These are phyloP conservation scores for Scheffersomyces segobiensis DNA, from an alignment of 1,139 yeast genomes.

Conservation along the genomic window DNA sequence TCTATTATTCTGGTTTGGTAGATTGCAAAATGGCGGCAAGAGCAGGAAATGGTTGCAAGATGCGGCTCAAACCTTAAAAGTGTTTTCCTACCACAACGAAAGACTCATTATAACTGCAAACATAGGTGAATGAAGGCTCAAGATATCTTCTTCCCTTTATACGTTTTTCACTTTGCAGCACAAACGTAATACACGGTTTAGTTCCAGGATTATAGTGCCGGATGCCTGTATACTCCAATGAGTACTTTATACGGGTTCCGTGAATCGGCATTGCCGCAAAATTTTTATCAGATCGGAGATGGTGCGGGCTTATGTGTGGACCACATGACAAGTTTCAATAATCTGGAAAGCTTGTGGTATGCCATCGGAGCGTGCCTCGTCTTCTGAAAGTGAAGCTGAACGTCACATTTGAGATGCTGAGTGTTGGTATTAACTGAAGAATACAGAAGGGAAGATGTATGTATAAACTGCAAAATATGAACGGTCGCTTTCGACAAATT, in stretches of 20 bases:
- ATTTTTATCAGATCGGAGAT: conserved; percentile 13
- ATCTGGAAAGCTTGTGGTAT: not conserved
- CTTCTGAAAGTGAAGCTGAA: not conserved
- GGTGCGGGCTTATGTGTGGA: not conserved
- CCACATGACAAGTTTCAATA: not conserved
- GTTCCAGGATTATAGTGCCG: not conserved
- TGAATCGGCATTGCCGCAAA: conserved; percentile 8
- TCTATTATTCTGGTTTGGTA: not conserved
- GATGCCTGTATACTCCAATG: not conserved
- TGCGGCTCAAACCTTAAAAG: not conserved
- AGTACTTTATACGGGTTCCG: conserved; percentile 6
- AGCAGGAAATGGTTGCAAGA: not conserved
- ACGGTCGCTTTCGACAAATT: not conserved
- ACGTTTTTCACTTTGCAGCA: not conserved
- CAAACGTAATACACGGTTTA: not conserved
- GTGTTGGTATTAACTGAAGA: not conserved
- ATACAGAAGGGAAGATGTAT: not conserved
- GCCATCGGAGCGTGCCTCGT: not conserved
- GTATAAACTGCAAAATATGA: not conserved
- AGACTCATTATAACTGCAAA: not conserved
- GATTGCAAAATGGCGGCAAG: not conserved
- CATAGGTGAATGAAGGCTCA: not conserved
- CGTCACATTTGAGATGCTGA: not conserved
- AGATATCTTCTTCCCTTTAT: not conserved
- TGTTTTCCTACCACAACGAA: not conserved